These are phyloP conservation scores for Candida cerambycidarum DNA, from an alignment of 805 yeast species.

Conservation along the genomic window DNA sequence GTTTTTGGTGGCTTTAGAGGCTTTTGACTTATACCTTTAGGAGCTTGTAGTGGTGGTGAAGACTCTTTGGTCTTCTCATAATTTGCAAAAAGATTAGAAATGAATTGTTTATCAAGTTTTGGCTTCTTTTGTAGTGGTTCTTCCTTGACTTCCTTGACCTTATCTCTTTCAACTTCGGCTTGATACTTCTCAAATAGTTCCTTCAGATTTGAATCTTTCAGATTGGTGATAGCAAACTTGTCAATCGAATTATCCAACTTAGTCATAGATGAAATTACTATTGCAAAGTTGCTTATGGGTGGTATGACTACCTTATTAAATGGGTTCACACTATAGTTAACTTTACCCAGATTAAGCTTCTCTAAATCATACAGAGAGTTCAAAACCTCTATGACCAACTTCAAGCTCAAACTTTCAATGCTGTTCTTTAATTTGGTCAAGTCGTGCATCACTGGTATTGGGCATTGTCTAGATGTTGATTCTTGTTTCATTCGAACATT, in stretches of 20 bases:
- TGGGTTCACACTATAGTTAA: slow-evolving; percentile 15
- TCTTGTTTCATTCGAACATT: slow-evolving; percentile 21
- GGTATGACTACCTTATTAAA: slow-evolving; percentile 23
- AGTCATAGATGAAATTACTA: slow-evolving; percentile 45
- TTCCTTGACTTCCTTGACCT: not conserved
- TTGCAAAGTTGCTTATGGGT: slow-evolving; percentile 51
- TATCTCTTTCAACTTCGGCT: not conserved
- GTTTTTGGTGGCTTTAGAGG: not conserved
- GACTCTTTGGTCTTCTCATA: slow-evolving; percentile 12
- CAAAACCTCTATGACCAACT: slow-evolving; percentile 42
- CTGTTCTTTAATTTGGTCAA: slow-evolving; percentile 34
- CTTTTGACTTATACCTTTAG: too few relatives aligned
- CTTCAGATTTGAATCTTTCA: slow-evolving; percentile 27
- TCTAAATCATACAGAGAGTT: slow-evolving; percentile 22
- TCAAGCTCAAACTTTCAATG: slow-evolving; percentile 30
- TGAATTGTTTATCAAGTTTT: slow-evolving; percentile 26
- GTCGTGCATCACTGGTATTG: slow-evolving; percentile 35
- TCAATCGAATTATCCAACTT: slow-evolving; percentile 22
- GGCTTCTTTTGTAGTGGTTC: not conserved
- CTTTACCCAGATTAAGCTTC: slow-evolving; percentile 21
- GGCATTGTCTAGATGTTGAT: slow-evolving; percentile 42
- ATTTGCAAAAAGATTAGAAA: slow-evolving; percentile 26
- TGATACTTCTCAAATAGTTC: slow-evolving; percentile 22
- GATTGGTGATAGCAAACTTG: slow-evolving; percentile 11
- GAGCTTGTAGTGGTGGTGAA: too few relatives aligned